Evolutionary conservation across 257 asterid species (phyloP), one percentile per base, ranked within the genome.

Genomic region (Euphrasia confusa): DNA sequence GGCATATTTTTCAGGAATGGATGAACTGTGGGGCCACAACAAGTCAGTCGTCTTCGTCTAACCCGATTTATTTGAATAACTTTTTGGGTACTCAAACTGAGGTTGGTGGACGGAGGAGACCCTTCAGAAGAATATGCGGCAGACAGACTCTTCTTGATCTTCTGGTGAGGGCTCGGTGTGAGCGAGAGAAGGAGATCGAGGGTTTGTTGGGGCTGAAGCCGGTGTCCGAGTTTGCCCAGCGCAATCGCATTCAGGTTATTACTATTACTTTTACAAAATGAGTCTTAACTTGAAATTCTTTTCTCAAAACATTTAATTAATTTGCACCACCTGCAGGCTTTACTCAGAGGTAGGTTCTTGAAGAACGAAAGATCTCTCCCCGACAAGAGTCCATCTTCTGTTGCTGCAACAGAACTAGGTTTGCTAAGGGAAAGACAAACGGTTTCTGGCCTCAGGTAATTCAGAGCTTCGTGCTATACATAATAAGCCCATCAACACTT

Each of bases 91-190:
- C 79, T 68, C 79, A 57, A 54, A 76, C 75, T 15, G 84, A 77
- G 67, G 62, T 17, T 67, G 78, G 78, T 54, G 75, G 72, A 10
- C 73, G 2, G 42, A 37, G 89, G 13, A 78, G 80, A 64, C 84
- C 89, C 53, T 76, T 92, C n/a, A 79, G 88, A 27, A 88, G 75
- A 74, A 72, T 92, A 60, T 79, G 95, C 75, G 98, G 98, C 62
- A 79, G 98, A 74, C 97, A 92, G 71, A 84, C 91, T 65, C 95
- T 92, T 73, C 77, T 86, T 65, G 98, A 92, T 81, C 90, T 92
- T 72, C 83, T 92, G 67, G 50, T 59, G 44, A 87, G 77, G 77
- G 88, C 90, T 70, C 95, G 86, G 71, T 71, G 68, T 59, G 93
- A 89, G 72, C 78, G 88, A 80, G 79, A 78, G 68, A 74, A 53